These are phyloP conservation scores for Wickerhamomyces bisporus DNA, from an alignment of 805 yeast genomes.

Conservation along the genomic window DNA sequence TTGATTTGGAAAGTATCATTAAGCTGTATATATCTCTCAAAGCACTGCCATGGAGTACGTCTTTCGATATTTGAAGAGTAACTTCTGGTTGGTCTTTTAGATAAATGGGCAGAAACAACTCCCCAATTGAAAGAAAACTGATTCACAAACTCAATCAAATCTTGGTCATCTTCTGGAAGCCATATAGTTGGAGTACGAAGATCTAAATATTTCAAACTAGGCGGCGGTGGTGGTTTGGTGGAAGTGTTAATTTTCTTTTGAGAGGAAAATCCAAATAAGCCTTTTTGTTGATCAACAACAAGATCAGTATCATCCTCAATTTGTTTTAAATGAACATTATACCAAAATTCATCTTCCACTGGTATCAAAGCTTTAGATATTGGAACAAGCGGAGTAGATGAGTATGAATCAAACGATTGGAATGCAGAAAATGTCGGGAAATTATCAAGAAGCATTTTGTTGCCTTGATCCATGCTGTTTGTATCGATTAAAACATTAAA, in stretches of 20 bases:
- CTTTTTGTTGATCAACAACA: constrained; percentile 45
- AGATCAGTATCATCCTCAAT: constrained; percentile 33
- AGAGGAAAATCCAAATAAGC: constrained; percentile 39
- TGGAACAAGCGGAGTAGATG: constrained; percentile 39
- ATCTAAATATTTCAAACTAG: constrained; percentile 73
- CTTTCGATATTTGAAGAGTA: constrained; percentile 88
- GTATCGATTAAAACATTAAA: constrained; percentile 29
- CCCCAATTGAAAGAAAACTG: constrained; percentile 93
- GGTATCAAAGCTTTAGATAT: constrained; percentile 65
- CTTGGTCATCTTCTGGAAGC: constrained; percentile 91
- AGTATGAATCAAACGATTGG: constrained; percentile 24
- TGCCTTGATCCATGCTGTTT: constrained; percentile 28
- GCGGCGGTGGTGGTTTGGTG: constrained; percentile 84
- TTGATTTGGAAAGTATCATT: constrained; percentile 81
- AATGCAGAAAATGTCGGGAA: constrained; percentile 29
- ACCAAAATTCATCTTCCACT: constrained; percentile 60
- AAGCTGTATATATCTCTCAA: constrained; percentile 90
- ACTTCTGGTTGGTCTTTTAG: constrained; percentile 58
- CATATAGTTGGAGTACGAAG: constrained; percentile 89
- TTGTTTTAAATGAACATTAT: constrained; percentile 50
- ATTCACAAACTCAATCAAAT: constrained; percentile 72
- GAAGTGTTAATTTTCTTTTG: constrained; percentile 57
- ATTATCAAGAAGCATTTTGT: constrained; percentile 29
- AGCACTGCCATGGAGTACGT: constrained; percentile 98
- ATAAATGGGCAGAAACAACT: constrained; percentile 75